phyloP scores from a whole-genome alignment of 768 basidiomycete genomes.

The Steccherinum ochraceum region DNA sequence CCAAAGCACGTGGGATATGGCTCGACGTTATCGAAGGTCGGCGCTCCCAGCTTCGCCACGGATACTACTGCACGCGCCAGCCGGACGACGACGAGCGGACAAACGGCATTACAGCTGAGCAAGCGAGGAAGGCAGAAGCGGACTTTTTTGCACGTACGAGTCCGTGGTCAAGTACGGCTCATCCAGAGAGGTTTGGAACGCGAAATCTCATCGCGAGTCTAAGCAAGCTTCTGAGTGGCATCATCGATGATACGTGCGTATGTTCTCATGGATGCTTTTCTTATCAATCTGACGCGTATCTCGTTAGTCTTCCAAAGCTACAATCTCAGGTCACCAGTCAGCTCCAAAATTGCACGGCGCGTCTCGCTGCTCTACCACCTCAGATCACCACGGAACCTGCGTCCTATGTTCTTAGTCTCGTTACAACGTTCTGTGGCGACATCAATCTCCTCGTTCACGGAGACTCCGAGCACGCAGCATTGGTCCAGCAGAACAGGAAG shows the following conservation, averaged over 20 bases:
- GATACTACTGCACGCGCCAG: constrained; percentile 61
- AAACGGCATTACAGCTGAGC: constrained; percentile 29
- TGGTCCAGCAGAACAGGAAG: constrained; percentile 30
- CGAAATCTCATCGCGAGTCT: constrained; percentile 44
- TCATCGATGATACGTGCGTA: constrained; percentile 5
- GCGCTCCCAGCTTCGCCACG: constrained; percentile 34
- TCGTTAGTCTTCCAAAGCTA: constrained; percentile 25
- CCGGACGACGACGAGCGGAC: constrained; percentile 53
- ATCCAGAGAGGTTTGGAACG: constrained; percentile 51
- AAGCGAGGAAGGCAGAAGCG: constrained; percentile 31
- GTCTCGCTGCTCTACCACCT: constrained; percentile 24
- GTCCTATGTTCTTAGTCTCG: constrained; percentile 28
- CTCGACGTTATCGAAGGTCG: constrained; percentile 45
- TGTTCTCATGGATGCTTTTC: not conserved
- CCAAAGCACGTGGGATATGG: constrained; percentile 39
- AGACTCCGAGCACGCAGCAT: not conserved
- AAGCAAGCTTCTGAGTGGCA: constrained; percentile 37
- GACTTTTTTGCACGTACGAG: constrained; percentile 40
- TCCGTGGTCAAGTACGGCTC: constrained; percentile 45
- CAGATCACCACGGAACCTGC: constrained; percentile 29
- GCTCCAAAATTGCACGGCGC: constrained; percentile 21
- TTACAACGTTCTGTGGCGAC: constrained; percentile 28
- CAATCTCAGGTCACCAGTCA: constrained; percentile 18
- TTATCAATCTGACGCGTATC: not conserved
- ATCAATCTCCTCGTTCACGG: constrained; percentile 25